Evolutionary conservation across 2,329 filamentous ascomycete species (phyloP), one percentile per base, ranked within the genome.

Genomic region (Phyllosticta capitalensis): DNA sequence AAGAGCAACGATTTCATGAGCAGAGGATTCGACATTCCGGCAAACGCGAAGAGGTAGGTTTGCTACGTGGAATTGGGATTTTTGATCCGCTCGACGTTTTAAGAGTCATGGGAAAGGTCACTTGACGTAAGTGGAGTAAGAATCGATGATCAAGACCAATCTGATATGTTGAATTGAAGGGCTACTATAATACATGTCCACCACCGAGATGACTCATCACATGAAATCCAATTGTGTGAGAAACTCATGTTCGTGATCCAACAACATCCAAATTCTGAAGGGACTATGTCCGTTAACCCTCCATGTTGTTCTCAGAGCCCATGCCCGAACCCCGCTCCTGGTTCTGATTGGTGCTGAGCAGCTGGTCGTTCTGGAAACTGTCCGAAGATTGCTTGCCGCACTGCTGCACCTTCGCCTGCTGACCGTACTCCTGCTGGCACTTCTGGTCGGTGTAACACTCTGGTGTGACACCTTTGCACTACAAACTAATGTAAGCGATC

Each of bases 1-100:
- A 78, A 77, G 64, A 78, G 71, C 61, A 70, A 67, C 38, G 78
- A 79, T 64, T 80, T 79, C 60, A 79, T 80, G 77, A 77, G 74
- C 38, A 68, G 78, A 61, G 78, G 78, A 0, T 80, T 74, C 54
- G 74, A 72, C 52, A 73, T 76, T 54, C 66, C 67, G 1, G 48
- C 58, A 4, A 26, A 60, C 10, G 50, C 58, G 17, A 60, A 49
- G n/a, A 48, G 58, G 10, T 60, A n/a, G 10, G 2, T 12, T 3
- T 17, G 12, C 1, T 12, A 14, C 6, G 17, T 38, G 2, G 30
- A 38, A n/a, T n/a, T n/a, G n/a, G n/a, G n/a, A n/a, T n/a, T n/a
- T 3, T 30, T 7, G 28, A 30, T 30, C 28, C 7, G 4, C 28
- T 30, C 28, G 28, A 30, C 1, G 28, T 5, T 1, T 30, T 5